Evolutionary conservation across 768 basidiomycete genomes (phyloP), one percentile per base, ranked within the genome.

Genomic region (Lactarius psammicola): DNA sequence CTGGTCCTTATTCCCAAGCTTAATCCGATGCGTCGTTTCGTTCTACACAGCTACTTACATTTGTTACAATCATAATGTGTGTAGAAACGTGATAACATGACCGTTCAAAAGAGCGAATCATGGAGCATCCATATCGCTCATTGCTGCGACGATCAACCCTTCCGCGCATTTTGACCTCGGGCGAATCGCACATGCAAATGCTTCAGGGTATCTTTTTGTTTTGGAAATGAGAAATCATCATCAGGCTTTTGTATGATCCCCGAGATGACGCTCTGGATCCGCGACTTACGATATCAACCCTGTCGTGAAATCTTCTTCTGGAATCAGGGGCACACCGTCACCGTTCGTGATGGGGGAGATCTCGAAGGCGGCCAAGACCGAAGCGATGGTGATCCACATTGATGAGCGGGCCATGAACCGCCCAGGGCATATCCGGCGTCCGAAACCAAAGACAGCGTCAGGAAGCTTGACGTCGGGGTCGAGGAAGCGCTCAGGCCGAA

Each of bases 141-240:
- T 23, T 33, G 66, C 40, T 1, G 62, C 26, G 6, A 54, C 28
- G 49, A 74, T 65, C 54, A 74, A 63, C 23, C 56, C 54, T 55
- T 60, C 58, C 26, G 62, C 63, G 3, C 40, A 54, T 11, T 54
- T 28, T 31, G 68, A 69, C 9, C 73, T 68, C 23, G 73, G 68
- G 36, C 57, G 63, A 53, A 74, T 74, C 18, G 28, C 28, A 46
- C 73, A 74, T 10, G 56, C 62, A 62, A 74, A 74, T 30, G 68
- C 59, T 34, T 64, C 66, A 15, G 73, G 66, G 36, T 69, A 63
- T 20, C 70, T 71, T 20, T 57, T 57, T 38, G 7, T 3, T 31
- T 55, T 26, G 26, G 18, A 26, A 26, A 26, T 31, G 31, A 18
- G 10, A 3, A 8, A 42, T 28, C 38, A n/a, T 55, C 46, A 26